Evolutionary conservation across 164 flowering plant species (phyloP).

Genomic region (Vitis cinerea): DNA sequence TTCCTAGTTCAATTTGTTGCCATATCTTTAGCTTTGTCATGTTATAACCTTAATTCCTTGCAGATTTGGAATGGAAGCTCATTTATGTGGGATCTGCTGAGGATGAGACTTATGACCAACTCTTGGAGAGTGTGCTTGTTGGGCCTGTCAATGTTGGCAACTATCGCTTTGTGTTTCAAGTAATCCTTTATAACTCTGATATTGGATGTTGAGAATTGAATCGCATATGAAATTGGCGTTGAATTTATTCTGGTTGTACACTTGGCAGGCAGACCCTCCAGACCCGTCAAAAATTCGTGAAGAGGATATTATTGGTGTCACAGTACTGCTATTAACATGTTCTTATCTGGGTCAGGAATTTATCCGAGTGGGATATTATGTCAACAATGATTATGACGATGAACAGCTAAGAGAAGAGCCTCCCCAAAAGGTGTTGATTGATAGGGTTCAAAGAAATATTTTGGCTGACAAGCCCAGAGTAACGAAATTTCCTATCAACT

Average conservation of each 20-base stretch:
- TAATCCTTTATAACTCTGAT: conserved; percentile 7
- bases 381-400: conserved; percentile 94
- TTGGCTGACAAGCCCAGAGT: conserved; percentile 94
- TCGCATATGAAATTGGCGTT: neutral
- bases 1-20: too few species aligned
- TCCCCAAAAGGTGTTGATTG: conserved; percentile 81
- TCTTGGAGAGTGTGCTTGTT: conserved; percentile 95
- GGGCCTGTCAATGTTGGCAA: conserved; percentile 99
- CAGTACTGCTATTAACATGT: conserved; percentile 92
- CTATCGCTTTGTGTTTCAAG: conserved; percentile 96
- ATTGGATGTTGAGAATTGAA: neutral
- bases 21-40: too few species aligned
- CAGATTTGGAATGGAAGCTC: conserved; percentile 99
- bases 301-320: conserved; percentile 97
- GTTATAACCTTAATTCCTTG: neutral
- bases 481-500: conserved; percentile 93
- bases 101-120: conserved; percentile 95
- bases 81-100: conserved; percentile 98
- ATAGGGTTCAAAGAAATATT: conserved; percentile 85
- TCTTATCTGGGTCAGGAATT: conserved; percentile 96
- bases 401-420: conserved; percentile 95
- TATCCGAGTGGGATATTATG: conserved; percentile 91
- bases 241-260: conserved; percentile 3
- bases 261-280: conserved; percentile 60
- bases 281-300: conserved; percentile 94